Evolutionary conservation across 306 rosid species (phyloP), one percentile per base, ranked within the genome.

Genomic region (Purshia tridentata): DNA sequence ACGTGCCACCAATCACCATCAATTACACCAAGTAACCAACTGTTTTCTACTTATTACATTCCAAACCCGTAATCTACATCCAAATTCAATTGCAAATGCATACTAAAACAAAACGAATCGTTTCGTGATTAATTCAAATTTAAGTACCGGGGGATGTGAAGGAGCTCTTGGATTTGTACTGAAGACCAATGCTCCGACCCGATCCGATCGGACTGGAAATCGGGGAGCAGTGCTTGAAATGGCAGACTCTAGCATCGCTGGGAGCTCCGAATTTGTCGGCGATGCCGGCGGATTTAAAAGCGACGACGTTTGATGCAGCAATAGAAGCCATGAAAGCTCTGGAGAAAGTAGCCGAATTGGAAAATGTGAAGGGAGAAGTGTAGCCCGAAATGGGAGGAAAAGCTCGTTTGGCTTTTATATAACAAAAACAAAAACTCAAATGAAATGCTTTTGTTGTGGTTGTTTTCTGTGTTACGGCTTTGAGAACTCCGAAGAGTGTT

Each of bases 291-390:
- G 86, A 73, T 67, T 81, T 84, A 58, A 83, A 78, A 70, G 88
- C 77, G 59, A 83, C 76, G 78, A 81, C 80, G 67, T 85, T 85
- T 53, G 96, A 88, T 72, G 86, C 89, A 55, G 88, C 73, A 15
- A 93, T 55, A 61, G 92, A 77, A 75, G 94, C 97, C 98, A 93
- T 91, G 50, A 69, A 2, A 58, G 82, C 75, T 74, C 70, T 56
- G 69, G 77, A 52, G n/a, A 15, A 23, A 77, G 72, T 72, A 63
- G 57, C 40, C 70, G 69, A 77, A 76, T 7, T 0, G 51, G 16
- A 63, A n/a, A 52, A 13, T 41, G 73, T 47, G 20, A 64, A 59
- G 72, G 14, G 59, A 45, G 22, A 70, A 6, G 74, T 37, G 74
- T 16, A 74, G 77, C 72, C 72, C 73, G 87, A 77, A 76, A 79